Evolutionary conservation across 2,329 filamentous ascomycete genomes (phyloP), one percentile per base, ranked within the genome.

Genomic region (Diaporthe sp.): DNA sequence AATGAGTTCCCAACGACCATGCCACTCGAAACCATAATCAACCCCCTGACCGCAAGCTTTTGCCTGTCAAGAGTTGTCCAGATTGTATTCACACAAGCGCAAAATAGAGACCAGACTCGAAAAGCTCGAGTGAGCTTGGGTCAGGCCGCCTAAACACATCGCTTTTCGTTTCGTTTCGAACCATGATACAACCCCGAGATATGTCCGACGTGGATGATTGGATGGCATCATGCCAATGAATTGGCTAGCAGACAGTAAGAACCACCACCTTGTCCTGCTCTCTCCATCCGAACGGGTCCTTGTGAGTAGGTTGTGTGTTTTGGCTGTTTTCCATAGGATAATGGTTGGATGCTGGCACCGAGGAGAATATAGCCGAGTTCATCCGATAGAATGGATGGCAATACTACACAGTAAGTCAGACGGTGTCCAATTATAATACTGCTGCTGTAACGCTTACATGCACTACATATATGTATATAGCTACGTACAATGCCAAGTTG

Each of bases 391-490:
- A 10, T 19, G 22, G 22, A 19, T 39, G 31, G 19, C 65, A 28
- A 53, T 53, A 39, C 61, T 34, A 34, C 61, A 46, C 34, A 22
- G 49, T 42, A 55, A 17, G 49, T 55, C 65, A 69, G 65, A 55
- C n/a, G 22, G 46, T 53, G 65, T 31, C 15, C 22, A 37, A 37
- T 10, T 2, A 37, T 13, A 13, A 25, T 22, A 68, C 5, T 34
- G 13, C 46, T 39, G 13, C 31, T 28, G 22, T 39, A 28, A 67
- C 22, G 19, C 44, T 10, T 39, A 37, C 1, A 42, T 39, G 13
- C 46, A 39, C 25, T 39, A 53, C 4, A 31, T 31, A 31, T 31
- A 31, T 31, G 28, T 34, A 34, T 34, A 3, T 39, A 51, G 13
- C n/a, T 34, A 53, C 12, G 22, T 34, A 55, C 22, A 42, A 28